Evolutionary conservation across 2,329 filamentous ascomycete genomes (phyloP).

Genomic region (Erysiphe pulchra): DNA sequence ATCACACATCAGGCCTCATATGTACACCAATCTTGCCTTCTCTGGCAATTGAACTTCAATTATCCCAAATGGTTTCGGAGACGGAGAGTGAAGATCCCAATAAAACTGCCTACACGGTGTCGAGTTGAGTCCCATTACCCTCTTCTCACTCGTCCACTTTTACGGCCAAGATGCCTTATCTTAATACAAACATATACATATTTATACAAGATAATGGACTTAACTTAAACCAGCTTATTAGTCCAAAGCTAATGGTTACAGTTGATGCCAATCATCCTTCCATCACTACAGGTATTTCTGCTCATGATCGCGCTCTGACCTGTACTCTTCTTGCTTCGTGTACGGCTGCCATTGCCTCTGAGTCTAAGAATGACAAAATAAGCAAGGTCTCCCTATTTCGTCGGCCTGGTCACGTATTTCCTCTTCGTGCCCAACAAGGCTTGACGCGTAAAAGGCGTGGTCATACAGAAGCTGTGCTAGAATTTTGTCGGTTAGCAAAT

Average conservation of each 20-base stretch:
- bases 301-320: conserved; percentile 62
- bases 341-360: neutral
- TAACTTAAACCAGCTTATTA: neutral
- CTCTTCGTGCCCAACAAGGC: conserved; percentile 51
- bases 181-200: neutral
- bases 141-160: neutral
- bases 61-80: conserved; percentile 76
- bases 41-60: conserved; percentile 42
- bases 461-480: conserved; percentile 82
- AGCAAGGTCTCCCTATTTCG: conserved; percentile 35
- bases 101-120: conserved; percentile 78
- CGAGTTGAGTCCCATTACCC: conserved; percentile 15
- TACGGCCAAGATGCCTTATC: neutral
- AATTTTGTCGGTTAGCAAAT: conserved; percentile 68
- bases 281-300: conserved; percentile 73
- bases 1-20: conserved; percentile 71
- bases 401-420: conserved; percentile 73
- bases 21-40: conserved; percentile 58
- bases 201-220: no score
- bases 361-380: neutral
- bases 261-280: conserved; percentile 49
- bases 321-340: conserved; percentile 49
- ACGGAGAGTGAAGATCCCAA: conserved; percentile 48
- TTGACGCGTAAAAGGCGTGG: conserved; percentile 59
- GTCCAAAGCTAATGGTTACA: neutral